Conservation (phyloP, 2,329 filamentous ascomycete species). For the Nakataea oryzae region DNA sequence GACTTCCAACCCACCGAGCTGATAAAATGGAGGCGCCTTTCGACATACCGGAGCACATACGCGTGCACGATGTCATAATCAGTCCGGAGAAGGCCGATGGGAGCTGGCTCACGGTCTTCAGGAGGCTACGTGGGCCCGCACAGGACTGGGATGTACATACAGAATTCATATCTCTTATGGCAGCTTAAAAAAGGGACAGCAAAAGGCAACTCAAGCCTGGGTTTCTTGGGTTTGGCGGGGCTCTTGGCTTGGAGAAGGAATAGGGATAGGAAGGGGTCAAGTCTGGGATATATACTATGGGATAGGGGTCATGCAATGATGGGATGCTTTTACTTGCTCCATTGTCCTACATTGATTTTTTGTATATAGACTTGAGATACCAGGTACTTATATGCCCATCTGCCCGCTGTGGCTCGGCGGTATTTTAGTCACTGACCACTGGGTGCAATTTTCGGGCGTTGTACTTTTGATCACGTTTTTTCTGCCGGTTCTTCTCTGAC, state of each 20-base stretch:
- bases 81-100: conserved; percentile 18
- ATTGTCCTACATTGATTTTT: neutral
- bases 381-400: neutral
- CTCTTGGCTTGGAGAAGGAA: neutral
- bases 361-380: neutral
- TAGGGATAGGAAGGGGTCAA: neutral
- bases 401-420: neutral
- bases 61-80: conserved; percentile 19
- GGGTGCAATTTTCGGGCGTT: neutral
- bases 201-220: neutral
- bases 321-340: neutral
- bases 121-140: conserved; percentile 16
- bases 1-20: neutral
- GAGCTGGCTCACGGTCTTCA: conserved; percentile 19
- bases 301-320: neutral
- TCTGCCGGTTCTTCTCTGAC: neutral
- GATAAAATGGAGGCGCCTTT: conserved; percentile 17
- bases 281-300: neutral
- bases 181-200: conserved; percentile 2
- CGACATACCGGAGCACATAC: conserved; percentile 19
- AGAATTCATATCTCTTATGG: conserved; percentile 12
- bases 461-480: neutral
- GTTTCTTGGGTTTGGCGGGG: neutral
- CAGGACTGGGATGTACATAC: conserved; percentile 18
- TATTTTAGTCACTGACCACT: neutral